Evolutionary conservation across 164 flowering plant species (phyloP), one percentile per base, ranked within the genome.

Genomic region (Aristolochia californica): DNA sequence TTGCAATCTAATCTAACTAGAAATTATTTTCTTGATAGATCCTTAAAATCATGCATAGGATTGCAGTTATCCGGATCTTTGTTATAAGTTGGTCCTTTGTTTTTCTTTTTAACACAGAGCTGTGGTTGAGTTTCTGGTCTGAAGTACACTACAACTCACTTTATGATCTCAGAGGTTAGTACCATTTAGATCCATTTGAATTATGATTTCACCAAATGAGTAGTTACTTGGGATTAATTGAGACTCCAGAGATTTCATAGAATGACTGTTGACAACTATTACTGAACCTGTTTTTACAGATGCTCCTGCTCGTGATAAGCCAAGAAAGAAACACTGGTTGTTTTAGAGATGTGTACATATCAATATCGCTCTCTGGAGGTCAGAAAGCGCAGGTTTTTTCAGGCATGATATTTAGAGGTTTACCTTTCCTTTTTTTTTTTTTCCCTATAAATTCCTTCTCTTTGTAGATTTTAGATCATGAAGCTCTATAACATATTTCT

Each of bases 51-150:
- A 34, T 34, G 40, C 10, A 2, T 28, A 2, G 3, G 34, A 28
- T 7, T 28, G 34, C 34, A 28, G n/a, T 28, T 28, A 34, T 34
- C 40, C 10, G 40, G 40, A 12, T 12, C 0, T 34, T 2, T 34
- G 40, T 34, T 5, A 34, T 12, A 34, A 34, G 11, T 34, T 34
- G 10, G 40, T 34, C 40, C 10, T 50, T 12, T 20, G 12, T 48
- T 43, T 57, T 43, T 21, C 30, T 26, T 23, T 50, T 23, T 27
- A n/a, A 26, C 26, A 14, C 82, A 89, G 97, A 82, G 66, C 74
- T 90, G 43, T 90, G 97, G 95, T 60, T 90, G 61, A 90, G 97
- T 68, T 87, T 90, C 64, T 90, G 95, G 95, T 90, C 95, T 55
- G 95, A 90, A 72, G 90, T 87, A 28, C 97, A 90, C 59, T 90